Conservation (phyloP, 768 basidiomycete genomes). For the Boletus pseudopeckii region DNA sequence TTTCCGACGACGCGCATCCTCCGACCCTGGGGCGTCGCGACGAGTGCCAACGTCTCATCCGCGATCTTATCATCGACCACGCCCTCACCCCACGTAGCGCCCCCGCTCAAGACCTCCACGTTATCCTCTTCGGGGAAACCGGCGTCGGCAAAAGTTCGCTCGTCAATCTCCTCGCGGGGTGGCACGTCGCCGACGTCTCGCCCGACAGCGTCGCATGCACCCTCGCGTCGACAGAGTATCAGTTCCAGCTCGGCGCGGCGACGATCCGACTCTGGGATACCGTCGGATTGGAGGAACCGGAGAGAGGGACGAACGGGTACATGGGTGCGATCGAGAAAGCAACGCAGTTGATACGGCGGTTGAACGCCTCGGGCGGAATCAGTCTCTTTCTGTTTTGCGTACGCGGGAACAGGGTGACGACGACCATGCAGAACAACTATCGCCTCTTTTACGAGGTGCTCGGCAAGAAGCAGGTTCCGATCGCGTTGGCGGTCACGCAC, state of each 20-base stretch:
- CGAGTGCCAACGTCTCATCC: slow-evolving; percentile 22
- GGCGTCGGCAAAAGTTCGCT: slow-evolving; percentile 35
- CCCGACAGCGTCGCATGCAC: slow-evolving; percentile 31
- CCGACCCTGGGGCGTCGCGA: slow-evolving; percentile 17
- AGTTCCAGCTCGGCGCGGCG: slow-evolving; percentile 22
- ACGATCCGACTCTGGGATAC: slow-evolving; percentile 33
- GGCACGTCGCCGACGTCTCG: slow-evolving; percentile 24
- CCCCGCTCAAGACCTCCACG: slow-evolving; percentile 22
- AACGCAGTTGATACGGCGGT: slow-evolving; percentile 27
- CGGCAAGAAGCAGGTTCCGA: slow-evolving; percentile 37
- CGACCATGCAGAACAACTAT: slow-evolving; percentile 30
- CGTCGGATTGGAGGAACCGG: slow-evolving; percentile 29
- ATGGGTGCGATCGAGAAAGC: slow-evolving; percentile 28
- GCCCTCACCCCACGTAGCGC: slow-evolving; percentile 20
- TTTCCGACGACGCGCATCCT: slow-evolving; percentile 19
- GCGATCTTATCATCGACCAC: slow-evolving; percentile 22
- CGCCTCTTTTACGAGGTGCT: slow-evolving; percentile 39
- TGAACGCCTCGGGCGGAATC: slow-evolving; percentile 28
- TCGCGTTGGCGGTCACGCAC: slow-evolving; percentile 38
- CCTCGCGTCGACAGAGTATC: slow-evolving; percentile 25
- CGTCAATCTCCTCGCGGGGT: slow-evolving; percentile 38
- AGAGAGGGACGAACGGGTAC: slow-evolving; percentile 15
- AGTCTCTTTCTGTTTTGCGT: slow-evolving; percentile 33
- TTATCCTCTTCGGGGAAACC: slow-evolving; percentile 42
- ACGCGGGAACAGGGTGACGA: slow-evolving; percentile 29